Evolutionary conservation across 2,329 filamentous ascomycete species (phyloP).

Genomic region (Botrytis sinoallii): DNA sequence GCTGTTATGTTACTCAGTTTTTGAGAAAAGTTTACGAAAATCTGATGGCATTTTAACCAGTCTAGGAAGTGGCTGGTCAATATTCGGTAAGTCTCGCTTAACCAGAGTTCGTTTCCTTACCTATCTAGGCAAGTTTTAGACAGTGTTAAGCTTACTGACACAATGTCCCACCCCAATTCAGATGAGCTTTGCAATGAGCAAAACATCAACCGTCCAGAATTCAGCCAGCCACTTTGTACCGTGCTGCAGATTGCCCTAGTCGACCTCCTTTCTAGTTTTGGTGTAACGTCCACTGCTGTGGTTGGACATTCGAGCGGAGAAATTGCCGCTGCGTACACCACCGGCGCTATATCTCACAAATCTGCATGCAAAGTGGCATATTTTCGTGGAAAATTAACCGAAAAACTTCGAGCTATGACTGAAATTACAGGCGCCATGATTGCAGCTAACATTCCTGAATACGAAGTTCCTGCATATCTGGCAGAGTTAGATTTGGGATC

Average conservation of each 20-base stretch:
- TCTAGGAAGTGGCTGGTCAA: too few species aligned
- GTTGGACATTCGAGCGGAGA: background rate
- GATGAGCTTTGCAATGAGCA: too few species aligned
- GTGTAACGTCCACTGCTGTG: background rate
- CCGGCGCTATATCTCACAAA: conserved; percentile 33
- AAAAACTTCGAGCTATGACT: too few species aligned
- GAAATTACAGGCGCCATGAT: background rate
- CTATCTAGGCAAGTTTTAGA: too few species aligned
- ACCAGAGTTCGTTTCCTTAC: too few species aligned
- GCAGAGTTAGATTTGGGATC: background rate
- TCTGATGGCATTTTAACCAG: too few species aligned
- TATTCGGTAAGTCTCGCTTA: too few species aligned
- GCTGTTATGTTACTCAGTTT: too few species aligned
- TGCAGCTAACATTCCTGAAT: background rate
- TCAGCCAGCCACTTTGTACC: background rate
- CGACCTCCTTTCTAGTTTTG: background rate
- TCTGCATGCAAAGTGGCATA: conserved; percentile 14
- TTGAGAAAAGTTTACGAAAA: too few species aligned
- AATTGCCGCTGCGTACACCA: conserved; percentile 15
- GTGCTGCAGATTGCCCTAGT: background rate
- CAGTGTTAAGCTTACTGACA: too few species aligned
- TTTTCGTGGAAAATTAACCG: background rate
- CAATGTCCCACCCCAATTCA: too few species aligned
- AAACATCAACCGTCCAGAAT: background rate
- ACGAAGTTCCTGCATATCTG: background rate